Percentiles rank a stretch among this genome's conserved stretches.
These are phyloP conservation scores for Tylopilus vinaceipallidus DNA, from an alignment of 768 basidiomycete species.

Conservation along the genomic window DNA sequence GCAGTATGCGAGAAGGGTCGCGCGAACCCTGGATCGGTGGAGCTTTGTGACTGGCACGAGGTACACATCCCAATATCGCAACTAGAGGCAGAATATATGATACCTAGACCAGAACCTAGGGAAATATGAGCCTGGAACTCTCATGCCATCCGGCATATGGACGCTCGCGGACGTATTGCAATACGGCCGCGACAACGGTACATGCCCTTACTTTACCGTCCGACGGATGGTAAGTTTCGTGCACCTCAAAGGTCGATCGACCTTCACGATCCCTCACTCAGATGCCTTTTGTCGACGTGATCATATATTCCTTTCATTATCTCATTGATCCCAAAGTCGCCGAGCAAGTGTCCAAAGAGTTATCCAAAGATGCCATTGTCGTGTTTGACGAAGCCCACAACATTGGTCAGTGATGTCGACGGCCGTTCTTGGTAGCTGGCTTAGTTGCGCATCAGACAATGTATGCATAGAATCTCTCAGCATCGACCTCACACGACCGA, in stretches of 20 bases:
- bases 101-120: slow-evolving; percentile 66
- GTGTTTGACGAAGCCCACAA: slow-evolving; percentile 99
- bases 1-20: slow-evolving; percentile 80
- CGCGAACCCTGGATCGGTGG: slow-evolving; percentile 84
- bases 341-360: slow-evolving; percentile 96
- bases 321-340: slow-evolving; percentile 98
- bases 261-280: slow-evolving; percentile 31
- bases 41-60: slow-evolving; percentile 95
- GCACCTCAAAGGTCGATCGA: neutral
- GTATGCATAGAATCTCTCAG: slow-evolving; percentile 98
- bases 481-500: slow-evolving; percentile 94
- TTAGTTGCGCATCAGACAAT: slow-evolving; percentile 59
- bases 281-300: slow-evolving; percentile 94
- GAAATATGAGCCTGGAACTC: slow-evolving; percentile 73
- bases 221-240: slow-evolving; percentile 80
- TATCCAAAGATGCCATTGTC: slow-evolving; percentile 97
- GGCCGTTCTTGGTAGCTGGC: neutral
- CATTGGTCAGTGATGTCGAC: slow-evolving; percentile 61
- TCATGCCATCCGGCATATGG: slow-evolving; percentile 86
- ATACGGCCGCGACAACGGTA: slow-evolving; percentile 78
- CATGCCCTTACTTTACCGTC: slow-evolving; percentile 95
- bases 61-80: slow-evolving; percentile 41
- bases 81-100: slow-evolving; percentile 1
- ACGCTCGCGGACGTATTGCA: slow-evolving; percentile 91
- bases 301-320: slow-evolving; percentile 99